phyloP scores from a whole-genome alignment of 306 rosid genomes.

The Abrus pulchellus region DNA sequence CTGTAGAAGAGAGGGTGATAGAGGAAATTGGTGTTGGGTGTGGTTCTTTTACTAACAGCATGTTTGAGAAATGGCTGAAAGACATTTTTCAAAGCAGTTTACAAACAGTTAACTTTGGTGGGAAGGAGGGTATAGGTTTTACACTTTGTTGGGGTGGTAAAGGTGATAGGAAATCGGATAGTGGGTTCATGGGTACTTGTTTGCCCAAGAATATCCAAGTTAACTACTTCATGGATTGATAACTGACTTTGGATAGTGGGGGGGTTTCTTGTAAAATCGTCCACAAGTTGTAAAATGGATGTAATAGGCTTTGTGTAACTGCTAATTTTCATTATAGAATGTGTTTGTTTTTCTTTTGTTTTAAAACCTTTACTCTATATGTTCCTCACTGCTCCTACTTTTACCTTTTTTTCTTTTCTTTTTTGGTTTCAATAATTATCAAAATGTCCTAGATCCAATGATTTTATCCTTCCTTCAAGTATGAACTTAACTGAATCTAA shows the following conservation, averaged over 20 bases:
- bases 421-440: neutral
- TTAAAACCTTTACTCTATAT: neutral
- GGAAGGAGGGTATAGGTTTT: conserved; percentile 71
- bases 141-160: conserved; percentile 88
- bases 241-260: conserved; percentile 52
- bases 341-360: conserved; percentile 56
- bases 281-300: conserved; percentile 54
- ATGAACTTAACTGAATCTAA: neutral
- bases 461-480: neutral
- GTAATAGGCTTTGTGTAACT: conserved; percentile 66
- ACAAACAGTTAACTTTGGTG: conserved; percentile 63
- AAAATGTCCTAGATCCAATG: neutral
- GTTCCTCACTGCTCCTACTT: neutral
- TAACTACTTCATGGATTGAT: conserved; percentile 66
- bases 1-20: conserved; percentile 78
- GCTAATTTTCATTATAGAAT: conserved; percentile 66
- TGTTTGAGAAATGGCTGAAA: conserved; percentile 92
- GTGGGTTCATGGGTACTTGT: conserved; percentile 81
- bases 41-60: conserved; percentile 75
- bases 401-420: too few species aligned
- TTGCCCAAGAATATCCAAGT: conserved; percentile 81
- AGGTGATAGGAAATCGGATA: conserved; percentile 69
- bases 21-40: conserved; percentile 69
- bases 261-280: conserved; percentile 51
- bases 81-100: conserved; percentile 82